Conservation (phyloP, 1,284 basidiomycete genomes). For the Trametes polyzona region DNA sequence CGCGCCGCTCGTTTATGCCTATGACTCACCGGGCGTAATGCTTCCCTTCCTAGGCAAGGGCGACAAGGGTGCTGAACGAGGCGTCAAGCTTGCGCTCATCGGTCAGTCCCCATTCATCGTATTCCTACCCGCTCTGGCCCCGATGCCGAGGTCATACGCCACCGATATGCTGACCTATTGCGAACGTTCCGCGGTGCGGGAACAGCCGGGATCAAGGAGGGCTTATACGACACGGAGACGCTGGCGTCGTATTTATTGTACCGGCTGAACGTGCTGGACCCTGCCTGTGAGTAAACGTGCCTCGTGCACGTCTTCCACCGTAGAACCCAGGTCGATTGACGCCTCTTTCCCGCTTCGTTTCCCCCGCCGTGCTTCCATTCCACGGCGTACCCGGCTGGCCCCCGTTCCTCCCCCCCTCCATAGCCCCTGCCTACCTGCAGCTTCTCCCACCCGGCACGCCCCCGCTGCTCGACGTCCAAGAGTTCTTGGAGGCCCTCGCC, state of each 20-base stretch:
- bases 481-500: slow-evolving; percentile 75
- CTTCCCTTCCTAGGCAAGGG: slow-evolving; percentile 93
- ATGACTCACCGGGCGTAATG: slow-evolving; percentile 98
- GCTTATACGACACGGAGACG: slow-evolving; percentile 84
- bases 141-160: background rate
- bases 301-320: slow-evolving; percentile 5
- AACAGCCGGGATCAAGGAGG: slow-evolving; percentile 93
- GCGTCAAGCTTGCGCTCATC: slow-evolving; percentile 91
- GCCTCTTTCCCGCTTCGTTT: slow-evolving; percentile 6
- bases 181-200: slow-evolving; percentile 11
- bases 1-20: slow-evolving; percentile 88
- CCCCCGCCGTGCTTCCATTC: slow-evolving; percentile 3
- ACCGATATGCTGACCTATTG: slow-evolving; percentile 11
- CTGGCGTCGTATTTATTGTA: slow-evolving; percentile 91
- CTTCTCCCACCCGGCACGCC: slow-evolving; percentile 56
- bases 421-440: slow-evolving; percentile 72
- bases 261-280: slow-evolving; percentile 80
- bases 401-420: slow-evolving; percentile 5
- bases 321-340: slow-evolving; percentile 14
- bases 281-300: slow-evolving; percentile 54
- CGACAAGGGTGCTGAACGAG: slow-evolving; percentile 83
- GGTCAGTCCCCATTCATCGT: slow-evolving; percentile 51
- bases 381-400: background rate
- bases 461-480: slow-evolving; percentile 62
- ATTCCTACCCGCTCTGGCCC: background rate